Percentiles rank a stretch among this genome's conserved stretches.
phyloP scores from a whole-genome alignment of 805 yeast species.

The Debaryomyces castellii region DNA sequence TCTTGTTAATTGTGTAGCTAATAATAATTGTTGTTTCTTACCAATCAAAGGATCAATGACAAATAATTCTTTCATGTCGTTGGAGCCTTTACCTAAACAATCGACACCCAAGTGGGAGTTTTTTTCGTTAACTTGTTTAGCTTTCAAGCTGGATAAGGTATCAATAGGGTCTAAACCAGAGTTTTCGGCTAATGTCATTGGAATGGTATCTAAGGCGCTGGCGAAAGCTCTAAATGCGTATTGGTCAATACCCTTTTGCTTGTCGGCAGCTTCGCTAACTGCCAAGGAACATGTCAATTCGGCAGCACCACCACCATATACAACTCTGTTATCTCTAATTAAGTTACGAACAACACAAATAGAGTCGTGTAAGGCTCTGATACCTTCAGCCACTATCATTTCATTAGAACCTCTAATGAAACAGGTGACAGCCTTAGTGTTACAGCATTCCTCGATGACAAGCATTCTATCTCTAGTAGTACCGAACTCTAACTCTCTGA shows the following conservation, averaged over 20 bases:
- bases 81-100: conserved; percentile 83
- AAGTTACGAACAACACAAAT: conserved; percentile 96
- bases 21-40: conserved; percentile 89
- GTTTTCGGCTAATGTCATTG: conserved; percentile 94
- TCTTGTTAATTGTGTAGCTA: conserved; percentile 96
- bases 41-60: conserved; percentile 97
- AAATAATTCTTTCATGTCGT: conserved; percentile 90
- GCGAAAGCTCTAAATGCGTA: conserved; percentile 97
- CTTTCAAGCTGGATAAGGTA: conserved; percentile 77
- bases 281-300: conserved; percentile 92
- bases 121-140: conserved; percentile 76
- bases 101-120: conserved; percentile 84
- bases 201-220: conserved; percentile 84
- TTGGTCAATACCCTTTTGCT: conserved; percentile 93
- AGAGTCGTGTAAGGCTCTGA: conserved; percentile 94
- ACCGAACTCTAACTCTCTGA: conserved; percentile 89
- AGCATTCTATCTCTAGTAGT: conserved; percentile 96
- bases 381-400: conserved; percentile 97
- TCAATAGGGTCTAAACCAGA: conserved; percentile 95
- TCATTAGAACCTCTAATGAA: conserved; percentile 94
- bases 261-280: conserved; percentile 87
- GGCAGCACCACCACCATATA: conserved; percentile 99
- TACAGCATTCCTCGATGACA: conserved; percentile 85
- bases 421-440: conserved; percentile 86
- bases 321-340: conserved; percentile 87